Evolutionary conservation across 2,329 filamentous ascomycete species (phyloP).

Genomic region (Paramyrothecium roridum): DNA sequence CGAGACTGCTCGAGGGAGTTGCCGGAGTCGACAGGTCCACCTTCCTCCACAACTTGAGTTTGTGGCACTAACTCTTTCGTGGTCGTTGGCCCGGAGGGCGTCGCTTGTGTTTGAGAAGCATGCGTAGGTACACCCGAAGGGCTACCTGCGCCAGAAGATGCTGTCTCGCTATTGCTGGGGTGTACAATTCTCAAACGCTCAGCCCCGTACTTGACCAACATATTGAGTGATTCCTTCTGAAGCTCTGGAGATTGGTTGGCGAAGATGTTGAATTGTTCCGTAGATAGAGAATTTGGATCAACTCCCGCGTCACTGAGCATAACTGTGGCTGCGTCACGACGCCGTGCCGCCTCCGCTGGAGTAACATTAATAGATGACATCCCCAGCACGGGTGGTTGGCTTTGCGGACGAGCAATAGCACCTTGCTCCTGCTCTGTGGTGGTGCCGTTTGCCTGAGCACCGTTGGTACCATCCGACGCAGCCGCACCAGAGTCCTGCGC

Average conservation of each 20-base stretch:
- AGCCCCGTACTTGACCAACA: conserved; percentile 56
- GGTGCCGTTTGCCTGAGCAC: conserved; percentile 8
- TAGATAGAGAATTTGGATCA: conserved; percentile 48
- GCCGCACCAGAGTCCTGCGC: neutral
- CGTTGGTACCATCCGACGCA: conserved; percentile 7
- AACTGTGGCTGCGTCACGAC: conserved; percentile 44
- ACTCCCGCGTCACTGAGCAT: conserved; percentile 45
- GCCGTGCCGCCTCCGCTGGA: conserved; percentile 46
- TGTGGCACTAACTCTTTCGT: conserved; percentile 26
- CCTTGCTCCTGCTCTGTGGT: conserved; percentile 3
- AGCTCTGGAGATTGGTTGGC: conserved; percentile 56
- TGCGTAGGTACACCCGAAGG: conserved; percentile 18
- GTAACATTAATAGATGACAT: conserved; percentile 28
- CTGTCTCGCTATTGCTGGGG: conserved; percentile 35
- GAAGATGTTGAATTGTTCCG: conserved; percentile 57
- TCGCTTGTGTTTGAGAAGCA: conserved; percentile 15
- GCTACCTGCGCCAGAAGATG: conserved; percentile 19
- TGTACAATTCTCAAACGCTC: conserved; percentile 56
- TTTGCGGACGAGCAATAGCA: conserved; percentile 7
- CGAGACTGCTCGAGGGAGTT: neutral
- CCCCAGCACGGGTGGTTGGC: neutral
- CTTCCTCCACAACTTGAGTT: conserved; percentile 7
- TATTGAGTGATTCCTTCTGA: conserved; percentile 51
- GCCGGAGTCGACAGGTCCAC: conserved; percentile 1
- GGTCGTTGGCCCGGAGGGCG: conserved; percentile 21